Evolutionary conservation across 2,329 filamentous ascomycete species (phyloP), one percentile per base, ranked within the genome.

Genomic region (Diaporthe aspalathi): DNA sequence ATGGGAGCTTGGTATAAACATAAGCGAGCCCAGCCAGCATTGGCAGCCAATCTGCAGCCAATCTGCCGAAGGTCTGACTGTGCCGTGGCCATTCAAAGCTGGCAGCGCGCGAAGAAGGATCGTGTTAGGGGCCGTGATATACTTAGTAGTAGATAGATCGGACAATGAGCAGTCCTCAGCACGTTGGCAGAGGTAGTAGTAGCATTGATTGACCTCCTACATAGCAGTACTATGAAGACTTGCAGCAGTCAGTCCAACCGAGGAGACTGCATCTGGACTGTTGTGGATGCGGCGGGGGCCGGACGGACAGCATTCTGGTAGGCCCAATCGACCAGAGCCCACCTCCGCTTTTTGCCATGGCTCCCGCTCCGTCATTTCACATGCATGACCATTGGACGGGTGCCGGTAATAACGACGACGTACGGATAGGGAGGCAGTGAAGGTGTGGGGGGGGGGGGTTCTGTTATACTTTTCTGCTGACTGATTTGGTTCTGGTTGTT

Each of bases 281-380:
- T 32, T 63, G 57, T 63, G 43, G 43, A 49, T 63, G 57, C 57
- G 49, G 3, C 29, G 22, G 43, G 57, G 43, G 57, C 9, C 53
- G 47, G 40, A 6, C 29, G 57, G 40, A 47, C 24, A 9, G 40
- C 5, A 49, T 32, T 17, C 57, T 63, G 57, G 57, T 47, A 49
- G 57, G 43, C 57, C n/a, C 22, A 22, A 22, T 43, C 24, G 50
- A 38, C 7, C 50, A 54, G 22, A 54, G 40, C 53, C 63, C 52
- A 45, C 54, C 62, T 71, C 69, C 62, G 45, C 66, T 62, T 60
- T 52, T 68, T 53, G 16, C 38, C 43, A 32, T 45, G 35, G 32
- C 32, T 68, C 52, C 29, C 43, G 67, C 40, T 60, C 52, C 43
- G 57, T 53, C 53, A 71, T 68, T 60, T 62, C 62, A 71, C 63